Evolutionary conservation across 805 yeast species (phyloP), one percentile per base, ranked within the genome.

Genomic region (Danielozyma ontarioensis): DNA sequence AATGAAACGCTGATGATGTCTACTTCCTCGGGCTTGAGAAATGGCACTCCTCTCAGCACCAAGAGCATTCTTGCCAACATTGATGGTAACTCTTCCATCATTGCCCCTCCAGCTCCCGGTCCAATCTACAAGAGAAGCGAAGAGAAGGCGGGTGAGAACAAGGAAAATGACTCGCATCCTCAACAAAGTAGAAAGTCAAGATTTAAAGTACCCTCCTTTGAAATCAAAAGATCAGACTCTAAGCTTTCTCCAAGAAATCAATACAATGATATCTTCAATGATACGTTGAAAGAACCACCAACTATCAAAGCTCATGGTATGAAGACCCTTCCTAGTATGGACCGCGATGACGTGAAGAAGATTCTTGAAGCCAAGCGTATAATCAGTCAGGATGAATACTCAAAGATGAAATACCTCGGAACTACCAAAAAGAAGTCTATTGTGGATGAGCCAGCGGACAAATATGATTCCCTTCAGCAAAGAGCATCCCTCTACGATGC

Each of bases 281-380:
- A 61, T 35, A 42, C 42, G 5, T 33, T 48, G 51, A 48, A 18
- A 41, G 45, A 27, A 53, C 50, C 32, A 34, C 56, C 65, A n/a
- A 68, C 74, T 4, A 69, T 69, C 16, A 58, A 54, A 36, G 49
- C 68, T n/a, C 51, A 48, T 19, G 74, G 74, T 12, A 68, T 69
- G 72, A 66, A 61, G 36, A 68, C 73, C 2, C 55, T 68, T 29
- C 74, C 75, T 29, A 68, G 73, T 41, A 69, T 69, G 73, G 71
- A 68, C 37, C 52, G 58, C 12, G 64, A 64, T 28, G 74, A 69
- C 34, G 66, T 69, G 7, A 57, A 62, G 41, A 53, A 57, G 36
- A 67, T 69, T 22, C 46, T 64, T 10, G 49, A 48, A 15, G 36
- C 54, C 33, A 65, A 64, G 35, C 51, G 55, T 25, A 60, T 59